phyloP scores from a whole-genome alignment of 2,329 filamentous ascomycete genomes.

The Zasmidium cellare region DNA sequence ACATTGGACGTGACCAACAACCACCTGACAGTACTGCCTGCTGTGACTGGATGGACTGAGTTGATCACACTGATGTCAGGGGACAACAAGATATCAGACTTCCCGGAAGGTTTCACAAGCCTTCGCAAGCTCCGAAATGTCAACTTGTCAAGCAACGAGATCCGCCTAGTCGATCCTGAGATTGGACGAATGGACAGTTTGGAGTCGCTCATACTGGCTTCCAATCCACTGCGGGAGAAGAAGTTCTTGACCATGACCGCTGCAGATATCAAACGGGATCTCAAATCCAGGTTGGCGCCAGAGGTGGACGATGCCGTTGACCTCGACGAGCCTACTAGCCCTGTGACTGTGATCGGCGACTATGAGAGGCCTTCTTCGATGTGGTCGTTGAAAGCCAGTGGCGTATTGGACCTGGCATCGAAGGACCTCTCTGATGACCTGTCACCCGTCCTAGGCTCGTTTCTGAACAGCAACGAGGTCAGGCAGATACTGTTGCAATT shows the following conservation, averaged over 20 bases:
- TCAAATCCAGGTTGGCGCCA: constrained; percentile 68
- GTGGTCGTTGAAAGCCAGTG: constrained; percentile 34
- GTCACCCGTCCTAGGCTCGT: constrained; percentile 41
- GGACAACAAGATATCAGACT: constrained; percentile 73
- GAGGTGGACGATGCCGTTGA: constrained; percentile 39
- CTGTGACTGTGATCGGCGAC: constrained; percentile 26
- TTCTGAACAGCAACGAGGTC: constrained; percentile 49
- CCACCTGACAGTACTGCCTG: constrained; percentile 69
- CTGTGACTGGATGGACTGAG: constrained; percentile 70
- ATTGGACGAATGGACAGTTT: constrained; percentile 79
- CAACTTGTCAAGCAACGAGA: constrained; percentile 83
- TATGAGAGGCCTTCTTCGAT: constrained; percentile 10
- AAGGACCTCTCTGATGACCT: constrained; percentile 41
- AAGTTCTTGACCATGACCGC: constrained; percentile 80
- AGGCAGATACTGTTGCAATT: constrained; percentile 69
- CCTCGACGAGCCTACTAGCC: constrained; percentile 19
- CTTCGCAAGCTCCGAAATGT: constrained; percentile 70
- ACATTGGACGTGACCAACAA: constrained; percentile 80
- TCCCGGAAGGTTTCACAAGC: constrained; percentile 74
- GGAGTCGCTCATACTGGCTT: constrained; percentile 71
- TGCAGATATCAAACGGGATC: constrained; percentile 74
- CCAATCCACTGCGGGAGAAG: constrained; percentile 88
- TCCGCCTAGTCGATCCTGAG: constrained; percentile 71
- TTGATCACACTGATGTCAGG: constrained; percentile 74
- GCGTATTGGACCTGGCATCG: constrained; percentile 43